Evolutionary conservation across 345 rosid genomes (phyloP).

Genomic region (Cochlearia excelsa): DNA sequence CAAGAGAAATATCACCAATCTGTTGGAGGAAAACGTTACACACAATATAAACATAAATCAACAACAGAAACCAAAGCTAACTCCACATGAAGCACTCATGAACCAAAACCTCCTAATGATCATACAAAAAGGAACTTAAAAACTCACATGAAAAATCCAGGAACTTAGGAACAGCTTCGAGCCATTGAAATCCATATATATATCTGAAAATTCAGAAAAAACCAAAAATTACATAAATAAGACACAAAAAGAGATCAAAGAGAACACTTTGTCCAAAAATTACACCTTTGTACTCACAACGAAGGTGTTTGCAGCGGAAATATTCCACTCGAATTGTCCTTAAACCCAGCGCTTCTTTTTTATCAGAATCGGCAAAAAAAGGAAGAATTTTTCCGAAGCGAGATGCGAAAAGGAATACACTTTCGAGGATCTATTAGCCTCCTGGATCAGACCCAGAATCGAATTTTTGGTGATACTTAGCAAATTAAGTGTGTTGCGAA

Average conservation of each 20-base stretch:
- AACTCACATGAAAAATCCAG: conserved; percentile 31
- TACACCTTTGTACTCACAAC: not conserved
- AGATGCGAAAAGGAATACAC: conserved; percentile 3
- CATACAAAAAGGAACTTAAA: not conserved
- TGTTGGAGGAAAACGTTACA: conserved; percentile 37
- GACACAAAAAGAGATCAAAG: conserved; percentile 17
- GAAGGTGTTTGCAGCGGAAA: conserved; percentile 24
- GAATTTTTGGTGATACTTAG: not conserved
- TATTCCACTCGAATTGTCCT: conserved; percentile 9
- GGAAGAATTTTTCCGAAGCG: not conserved
- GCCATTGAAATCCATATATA: conserved; percentile 29
- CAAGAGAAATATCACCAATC: conserved; percentile 43
- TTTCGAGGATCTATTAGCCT: conserved; percentile 1
- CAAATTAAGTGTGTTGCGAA: not conserved
- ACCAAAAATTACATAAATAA: conserved; percentile 6
- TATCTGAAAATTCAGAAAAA: conserved; percentile 5
- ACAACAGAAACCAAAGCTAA: not conserved
- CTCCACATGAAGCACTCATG: not conserved
- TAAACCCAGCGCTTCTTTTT: not conserved
- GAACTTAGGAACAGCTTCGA: conserved; percentile 20
- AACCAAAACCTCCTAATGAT: not conserved
- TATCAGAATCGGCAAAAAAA: not conserved
- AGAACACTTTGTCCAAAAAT: conserved; percentile 23
- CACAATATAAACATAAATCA: not conserved
- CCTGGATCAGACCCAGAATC: conserved; percentile 21